Conservation (phyloP, 1,284 basidiomycete species). For the Coniferiporia weirii region DNA sequence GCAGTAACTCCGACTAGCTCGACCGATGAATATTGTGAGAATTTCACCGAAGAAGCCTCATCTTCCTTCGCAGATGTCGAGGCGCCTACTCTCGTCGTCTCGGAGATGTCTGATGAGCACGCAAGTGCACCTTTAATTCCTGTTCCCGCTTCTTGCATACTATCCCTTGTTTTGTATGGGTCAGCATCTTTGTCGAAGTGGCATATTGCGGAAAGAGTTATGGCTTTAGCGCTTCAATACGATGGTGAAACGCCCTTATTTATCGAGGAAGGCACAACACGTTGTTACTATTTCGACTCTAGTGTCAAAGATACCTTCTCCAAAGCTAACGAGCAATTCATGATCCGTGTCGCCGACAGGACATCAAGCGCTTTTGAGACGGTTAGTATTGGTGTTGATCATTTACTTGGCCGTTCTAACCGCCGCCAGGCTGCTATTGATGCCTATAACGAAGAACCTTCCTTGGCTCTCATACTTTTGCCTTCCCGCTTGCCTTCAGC, state of each 20-base stretch:
- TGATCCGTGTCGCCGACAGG: constrained; percentile 10
- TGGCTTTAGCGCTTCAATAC: constrained; percentile 6
- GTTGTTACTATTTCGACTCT: constrained; percentile 8
- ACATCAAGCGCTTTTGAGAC: constrained; percentile 4
- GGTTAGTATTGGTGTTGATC: constrained; percentile 7
- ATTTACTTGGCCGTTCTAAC: constrained; percentile 6
- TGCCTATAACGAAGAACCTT: constrained; percentile 4
- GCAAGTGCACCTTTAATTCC: constrained; percentile 1
- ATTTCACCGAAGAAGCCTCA: constrained; percentile 2
- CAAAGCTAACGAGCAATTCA: background rate
- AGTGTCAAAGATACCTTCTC: background rate
- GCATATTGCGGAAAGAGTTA: constrained; percentile 14
- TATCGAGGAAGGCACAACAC: constrained; percentile 2
- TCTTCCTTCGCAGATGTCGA: constrained; percentile 13
- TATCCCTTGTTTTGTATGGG: constrained; percentile 13
- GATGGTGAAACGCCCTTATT: background rate
- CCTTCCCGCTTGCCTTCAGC: constrained; percentile 10
- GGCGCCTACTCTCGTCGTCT: constrained; percentile 7
- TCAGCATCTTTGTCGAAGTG: constrained; percentile 17
- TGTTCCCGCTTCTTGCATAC: constrained; percentile 2
- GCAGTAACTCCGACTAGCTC: background rate
- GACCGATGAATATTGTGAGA: constrained; percentile 10
- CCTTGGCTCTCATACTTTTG: constrained; percentile 16
- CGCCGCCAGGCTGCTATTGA: constrained; percentile 4
- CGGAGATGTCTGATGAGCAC: constrained; percentile 10